Conservation (phyloP, 306 rosid species). For the Styphnolobium japonicum region DNA sequence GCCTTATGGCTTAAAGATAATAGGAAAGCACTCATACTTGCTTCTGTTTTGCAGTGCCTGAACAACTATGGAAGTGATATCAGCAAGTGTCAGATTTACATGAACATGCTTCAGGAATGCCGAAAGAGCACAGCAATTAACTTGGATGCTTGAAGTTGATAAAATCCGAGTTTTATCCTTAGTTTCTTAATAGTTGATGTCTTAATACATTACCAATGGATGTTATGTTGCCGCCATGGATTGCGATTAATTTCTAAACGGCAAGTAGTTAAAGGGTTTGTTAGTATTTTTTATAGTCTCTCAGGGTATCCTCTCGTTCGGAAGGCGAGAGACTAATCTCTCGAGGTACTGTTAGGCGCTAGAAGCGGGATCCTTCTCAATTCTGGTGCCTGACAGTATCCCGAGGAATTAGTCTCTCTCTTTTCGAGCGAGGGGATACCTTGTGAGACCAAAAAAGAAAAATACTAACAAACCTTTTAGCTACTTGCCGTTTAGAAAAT, state of each 20-base stretch:
- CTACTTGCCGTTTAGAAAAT: neutral
- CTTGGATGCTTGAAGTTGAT: constrained; percentile 4
- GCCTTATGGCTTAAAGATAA: neutral
- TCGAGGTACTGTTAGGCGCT: too few species aligned
- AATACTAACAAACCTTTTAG: too few species aligned
- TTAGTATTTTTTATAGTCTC: too few species aligned
- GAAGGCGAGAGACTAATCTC: too few species aligned
- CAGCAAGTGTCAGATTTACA: constrained; percentile 38
- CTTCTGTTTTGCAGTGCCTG: constrained; percentile 23
- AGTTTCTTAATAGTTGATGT: neutral
- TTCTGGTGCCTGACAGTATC: too few species aligned
- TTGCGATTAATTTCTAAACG: neutral
- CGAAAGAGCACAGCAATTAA: neutral
- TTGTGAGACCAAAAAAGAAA: too few species aligned
- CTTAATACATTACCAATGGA: neutral
- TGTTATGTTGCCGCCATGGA: neutral
- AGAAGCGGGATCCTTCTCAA: too few species aligned
- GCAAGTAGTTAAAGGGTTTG: too few species aligned
- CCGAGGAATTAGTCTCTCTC: too few species aligned
- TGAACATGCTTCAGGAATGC: constrained; percentile 34
- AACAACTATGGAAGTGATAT: constrained; percentile 26
- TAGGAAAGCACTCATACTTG: neutral
- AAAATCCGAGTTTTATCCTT: neutral
- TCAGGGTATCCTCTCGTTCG: too few species aligned
- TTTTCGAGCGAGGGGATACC: too few species aligned